These are phyloP conservation scores for Mycosphaerella sp. DNA, from an alignment of 2,329 filamentous ascomycete species.

Conservation along the genomic window DNA sequence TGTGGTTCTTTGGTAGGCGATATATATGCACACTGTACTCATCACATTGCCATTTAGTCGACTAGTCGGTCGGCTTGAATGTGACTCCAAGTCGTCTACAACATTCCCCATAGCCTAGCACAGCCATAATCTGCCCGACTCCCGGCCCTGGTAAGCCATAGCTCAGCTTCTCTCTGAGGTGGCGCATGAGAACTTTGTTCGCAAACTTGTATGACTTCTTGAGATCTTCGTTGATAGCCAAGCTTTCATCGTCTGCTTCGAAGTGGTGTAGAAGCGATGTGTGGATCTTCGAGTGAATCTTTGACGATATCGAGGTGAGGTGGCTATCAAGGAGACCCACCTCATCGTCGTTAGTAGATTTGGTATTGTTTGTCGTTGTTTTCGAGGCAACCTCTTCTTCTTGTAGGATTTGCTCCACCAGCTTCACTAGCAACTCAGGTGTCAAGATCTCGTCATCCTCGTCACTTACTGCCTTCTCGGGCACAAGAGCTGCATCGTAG, in stretches of 20 bases:
- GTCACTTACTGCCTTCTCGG: conserved; percentile 9
- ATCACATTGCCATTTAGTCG: no score
- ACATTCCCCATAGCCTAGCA: conserved; percentile 50
- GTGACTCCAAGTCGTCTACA: conserved; percentile 32
- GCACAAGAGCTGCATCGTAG: conserved; percentile 19
- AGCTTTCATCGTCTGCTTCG: not conserved
- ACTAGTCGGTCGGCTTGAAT: not conserved
- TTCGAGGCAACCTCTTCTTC: no score
- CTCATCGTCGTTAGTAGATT: not conserved
- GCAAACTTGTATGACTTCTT: conserved; percentile 20
- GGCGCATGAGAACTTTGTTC: conserved; percentile 45
- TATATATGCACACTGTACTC: no score
- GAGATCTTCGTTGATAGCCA: conserved; percentile 5
- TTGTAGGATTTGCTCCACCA: not conserved
- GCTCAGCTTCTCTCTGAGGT: conserved; percentile 52
- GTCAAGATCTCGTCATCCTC: not conserved
- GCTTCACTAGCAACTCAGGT: not conserved
- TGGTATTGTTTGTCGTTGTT: no score
- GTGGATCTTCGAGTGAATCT: conserved; percentile 4
- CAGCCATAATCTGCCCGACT: conserved; percentile 48
- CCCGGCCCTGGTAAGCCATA: conserved; percentile 50
- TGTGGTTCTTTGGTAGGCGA: no score
- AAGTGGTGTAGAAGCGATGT: not conserved
- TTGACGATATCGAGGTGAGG: not conserved
- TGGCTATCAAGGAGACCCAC: not conserved